Evolutionary conservation across 768 basidiomycete species (phyloP).

Genomic region (Boletus speciosus): DNA sequence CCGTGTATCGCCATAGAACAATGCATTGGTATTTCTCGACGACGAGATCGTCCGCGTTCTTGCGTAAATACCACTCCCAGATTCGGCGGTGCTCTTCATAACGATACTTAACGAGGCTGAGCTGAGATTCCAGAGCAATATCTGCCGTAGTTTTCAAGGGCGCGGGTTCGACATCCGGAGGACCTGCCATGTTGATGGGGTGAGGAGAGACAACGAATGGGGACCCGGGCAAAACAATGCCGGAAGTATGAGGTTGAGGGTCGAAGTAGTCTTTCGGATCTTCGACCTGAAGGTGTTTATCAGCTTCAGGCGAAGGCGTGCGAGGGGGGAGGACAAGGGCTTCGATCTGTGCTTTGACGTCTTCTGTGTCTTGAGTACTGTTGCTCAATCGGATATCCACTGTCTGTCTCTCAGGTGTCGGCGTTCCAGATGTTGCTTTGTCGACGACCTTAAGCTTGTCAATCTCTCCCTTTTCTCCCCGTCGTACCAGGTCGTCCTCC

Average conservation of each 20-base stretch:
- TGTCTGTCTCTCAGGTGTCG: slow-evolving; percentile 27
- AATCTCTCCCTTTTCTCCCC: slow-evolving; percentile 58
- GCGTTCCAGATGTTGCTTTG: slow-evolving; percentile 25
- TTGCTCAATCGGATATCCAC: slow-evolving; percentile 2
- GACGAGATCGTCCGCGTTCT: slow-evolving; percentile 81
- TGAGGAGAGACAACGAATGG: slow-evolving; percentile 32
- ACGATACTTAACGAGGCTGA: slow-evolving; percentile 68
- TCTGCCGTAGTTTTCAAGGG: slow-evolving; percentile 61
- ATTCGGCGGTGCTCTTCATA: slow-evolving; percentile 85
- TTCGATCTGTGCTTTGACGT: slow-evolving; percentile 70
- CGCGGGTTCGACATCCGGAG: slow-evolving; percentile 38
- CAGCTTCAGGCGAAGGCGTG: slow-evolving; percentile 38
- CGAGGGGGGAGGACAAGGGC: slow-evolving; percentile 37
- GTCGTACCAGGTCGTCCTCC: slow-evolving; percentile 82
- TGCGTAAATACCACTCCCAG: slow-evolving; percentile 94
- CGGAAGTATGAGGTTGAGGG: slow-evolving; percentile 29
- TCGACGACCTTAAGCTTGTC: slow-evolving; percentile 12
- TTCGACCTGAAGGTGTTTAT: slow-evolving; percentile 26
- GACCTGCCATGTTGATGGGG: slow-evolving; percentile 22
- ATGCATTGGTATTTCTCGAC: slow-evolving; percentile 94
- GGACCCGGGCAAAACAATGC: slow-evolving; percentile 29
- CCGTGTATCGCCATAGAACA: slow-evolving; percentile 70
- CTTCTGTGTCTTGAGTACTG: slow-evolving; percentile 36
- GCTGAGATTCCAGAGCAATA: slow-evolving; percentile 70
- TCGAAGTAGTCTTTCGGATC: slow-evolving; percentile 45